Evolutionary conservation across 1,284 basidiomycete genomes (phyloP).

Genomic region (Ganoderma multipileum): DNA sequence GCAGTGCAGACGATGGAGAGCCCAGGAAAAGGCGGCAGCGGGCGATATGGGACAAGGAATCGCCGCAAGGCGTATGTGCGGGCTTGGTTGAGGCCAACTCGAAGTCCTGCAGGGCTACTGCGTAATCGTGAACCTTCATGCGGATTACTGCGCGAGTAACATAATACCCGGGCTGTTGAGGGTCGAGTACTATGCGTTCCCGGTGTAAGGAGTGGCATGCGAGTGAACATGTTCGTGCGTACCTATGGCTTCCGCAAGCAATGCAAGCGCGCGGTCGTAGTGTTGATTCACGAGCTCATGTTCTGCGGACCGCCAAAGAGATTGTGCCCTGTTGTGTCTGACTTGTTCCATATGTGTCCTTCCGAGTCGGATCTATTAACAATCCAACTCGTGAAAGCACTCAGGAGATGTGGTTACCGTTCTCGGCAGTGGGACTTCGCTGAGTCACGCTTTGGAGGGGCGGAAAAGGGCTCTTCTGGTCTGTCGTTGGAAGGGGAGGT

Average conservation of each 20-base stretch:
- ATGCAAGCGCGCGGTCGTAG: background rate
- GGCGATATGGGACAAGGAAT: constrained; percentile 17
- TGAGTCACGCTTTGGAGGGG: background rate
- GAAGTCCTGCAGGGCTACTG: constrained; percentile 25
- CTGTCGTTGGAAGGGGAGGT: background rate
- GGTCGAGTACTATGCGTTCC: constrained; percentile 9
- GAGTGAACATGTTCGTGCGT: background rate
- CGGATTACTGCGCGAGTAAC: constrained; percentile 21
- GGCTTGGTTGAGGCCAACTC: constrained; percentile 17
- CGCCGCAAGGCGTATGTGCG: background rate
- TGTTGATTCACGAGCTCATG: background rate
- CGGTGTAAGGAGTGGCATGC: background rate
- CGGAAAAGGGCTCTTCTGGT: background rate
- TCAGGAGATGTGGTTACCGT: too few species aligned
- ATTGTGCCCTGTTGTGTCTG: background rate
- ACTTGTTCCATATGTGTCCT: background rate
- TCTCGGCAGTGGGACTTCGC: background rate
- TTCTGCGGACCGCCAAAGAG: background rate
- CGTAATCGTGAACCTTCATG: constrained; percentile 11
- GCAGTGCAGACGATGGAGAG: constrained; percentile 19
- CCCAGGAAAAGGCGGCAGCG: constrained; percentile 28
- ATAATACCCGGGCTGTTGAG: constrained; percentile 1
- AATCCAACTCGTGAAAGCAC: too few species aligned
- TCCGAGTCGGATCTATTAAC: too few species aligned
- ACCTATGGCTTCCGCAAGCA: constrained; percentile 22